Percentiles rank a stretch among this genome's conserved stretches.
These are phyloP conservation scores for Diaporthe sp. DNA, from an alignment of 2,329 filamentous ascomycete species.

Conservation along the genomic window DNA sequence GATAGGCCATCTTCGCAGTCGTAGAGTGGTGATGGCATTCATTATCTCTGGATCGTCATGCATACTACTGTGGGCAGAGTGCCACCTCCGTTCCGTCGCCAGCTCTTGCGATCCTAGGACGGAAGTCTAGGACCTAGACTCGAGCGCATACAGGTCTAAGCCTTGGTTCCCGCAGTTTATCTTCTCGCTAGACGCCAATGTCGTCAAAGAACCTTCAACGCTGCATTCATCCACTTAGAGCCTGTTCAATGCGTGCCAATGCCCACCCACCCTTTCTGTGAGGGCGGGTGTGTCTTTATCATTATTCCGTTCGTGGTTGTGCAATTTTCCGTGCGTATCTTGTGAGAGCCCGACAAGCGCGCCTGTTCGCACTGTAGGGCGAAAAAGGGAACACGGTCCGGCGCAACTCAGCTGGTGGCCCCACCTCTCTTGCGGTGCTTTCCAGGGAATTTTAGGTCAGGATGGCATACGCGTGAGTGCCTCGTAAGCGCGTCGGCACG, in stretches of 20 bases:
- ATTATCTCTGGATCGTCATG: too few species aligned
- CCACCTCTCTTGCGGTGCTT: conserved; percentile 59
- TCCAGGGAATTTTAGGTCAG: conserved; percentile 84
- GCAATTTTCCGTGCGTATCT: neutral
- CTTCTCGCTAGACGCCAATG: conserved; percentile 25
- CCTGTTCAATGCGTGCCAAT: neutral
- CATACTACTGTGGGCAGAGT: too few species aligned
- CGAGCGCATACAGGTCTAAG: too few species aligned
- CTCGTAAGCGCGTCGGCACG: conserved; percentile 93
- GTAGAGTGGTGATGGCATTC: too few species aligned
- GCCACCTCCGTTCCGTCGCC: too few species aligned
- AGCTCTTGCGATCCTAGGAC: too few species aligned
- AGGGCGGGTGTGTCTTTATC: neutral
- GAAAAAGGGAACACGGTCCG: neutral
- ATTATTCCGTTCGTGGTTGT: neutral
- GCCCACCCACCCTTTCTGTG: neutral
- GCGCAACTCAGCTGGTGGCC: conserved; percentile 29
- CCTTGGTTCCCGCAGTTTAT: too few species aligned
- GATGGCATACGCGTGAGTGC: too few species aligned
- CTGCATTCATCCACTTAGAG: conserved; percentile 10
- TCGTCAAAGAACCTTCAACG: conserved; percentile 11
- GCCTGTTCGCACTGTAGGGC: neutral
- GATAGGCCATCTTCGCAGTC: too few species aligned
- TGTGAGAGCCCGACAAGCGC: neutral
- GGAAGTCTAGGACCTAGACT: too few species aligned